A percentile compares a stretch with the other conserved stretches of the same genome.
Evolutionary conservation across 768 basidiomycete genomes (phyloP).

Genomic region (Austroboletus festivus): DNA sequence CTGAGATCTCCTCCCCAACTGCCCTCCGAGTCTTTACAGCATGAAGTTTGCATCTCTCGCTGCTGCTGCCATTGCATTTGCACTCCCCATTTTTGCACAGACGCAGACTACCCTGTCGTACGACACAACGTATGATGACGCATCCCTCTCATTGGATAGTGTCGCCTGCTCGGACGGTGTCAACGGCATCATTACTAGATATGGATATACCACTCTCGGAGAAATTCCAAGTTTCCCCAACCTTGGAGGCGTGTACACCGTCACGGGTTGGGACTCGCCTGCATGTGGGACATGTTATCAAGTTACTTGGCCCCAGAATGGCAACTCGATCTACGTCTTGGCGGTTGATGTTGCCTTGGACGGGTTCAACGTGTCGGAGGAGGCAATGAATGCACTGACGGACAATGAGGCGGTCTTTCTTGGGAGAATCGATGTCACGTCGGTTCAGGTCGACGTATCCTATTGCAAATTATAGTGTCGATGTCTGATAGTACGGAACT

Average conservation of each 20-base stretch:
- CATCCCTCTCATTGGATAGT: constrained; percentile 9
- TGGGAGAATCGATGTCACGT: constrained; percentile 47
- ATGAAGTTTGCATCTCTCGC: too few relatives aligned
- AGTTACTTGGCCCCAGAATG: constrained; percentile 27
- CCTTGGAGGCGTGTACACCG: constrained; percentile 33
- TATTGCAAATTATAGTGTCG: constrained; percentile 41
- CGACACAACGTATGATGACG: constrained; percentile 31
- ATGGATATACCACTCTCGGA: constrained; percentile 34
- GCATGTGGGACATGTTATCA: constrained; percentile 34
- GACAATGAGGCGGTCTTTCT: constrained; percentile 41
- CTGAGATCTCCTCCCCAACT: too few relatives aligned
- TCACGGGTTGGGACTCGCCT: constrained; percentile 29
- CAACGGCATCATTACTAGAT: constrained; percentile 29
- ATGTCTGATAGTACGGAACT: too few relatives aligned
- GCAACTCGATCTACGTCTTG: constrained; percentile 16
- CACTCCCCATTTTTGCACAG: constrained; percentile 20
- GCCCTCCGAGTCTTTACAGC: too few relatives aligned
- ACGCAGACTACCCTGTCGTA: constrained; percentile 15
- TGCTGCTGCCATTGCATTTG: too few relatives aligned
- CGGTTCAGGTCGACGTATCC: constrained; percentile 41
- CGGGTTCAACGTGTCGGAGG: constrained; percentile 35
- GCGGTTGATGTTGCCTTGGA: constrained; percentile 27
- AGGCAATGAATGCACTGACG: constrained; percentile 54
- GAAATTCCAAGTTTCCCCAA: constrained; percentile 31
- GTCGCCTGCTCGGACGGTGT: constrained; percentile 35